A percentile compares a stretch with the other conserved stretches of the same genome.
These are phyloP conservation scores for Syncephalis plumigaleata DNA, from an alignment of 371 early-diverging fungal genomes.

Conservation along the genomic window DNA sequence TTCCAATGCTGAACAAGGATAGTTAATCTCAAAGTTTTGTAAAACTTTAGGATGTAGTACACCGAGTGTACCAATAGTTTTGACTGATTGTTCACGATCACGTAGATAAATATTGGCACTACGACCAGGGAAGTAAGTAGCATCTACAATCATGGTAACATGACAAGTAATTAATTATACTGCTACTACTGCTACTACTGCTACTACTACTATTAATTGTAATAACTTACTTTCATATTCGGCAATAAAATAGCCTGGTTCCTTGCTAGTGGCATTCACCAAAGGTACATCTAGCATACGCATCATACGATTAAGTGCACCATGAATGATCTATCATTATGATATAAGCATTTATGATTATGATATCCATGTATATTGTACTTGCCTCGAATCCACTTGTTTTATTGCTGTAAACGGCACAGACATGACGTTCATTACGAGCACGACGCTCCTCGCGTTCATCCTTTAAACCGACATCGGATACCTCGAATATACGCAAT, in stretches of 20 bases:
- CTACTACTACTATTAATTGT: conserved; percentile 18
- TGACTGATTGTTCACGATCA: conserved; percentile 20
- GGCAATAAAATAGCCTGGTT: conserved; percentile 62
- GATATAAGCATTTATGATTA: not conserved
- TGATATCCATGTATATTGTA: not conserved
- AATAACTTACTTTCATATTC: conserved; percentile 28
- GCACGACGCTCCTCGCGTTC: conserved; percentile 59
- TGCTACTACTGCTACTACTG: conserved; percentile 1
- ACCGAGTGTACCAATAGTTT: conserved; percentile 72
- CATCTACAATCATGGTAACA: conserved; percentile 32
- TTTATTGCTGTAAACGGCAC: conserved; percentile 77
- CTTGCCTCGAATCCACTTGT: conserved; percentile 80
- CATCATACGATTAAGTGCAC: conserved; percentile 84
- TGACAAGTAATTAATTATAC: not conserved
- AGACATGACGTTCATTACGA: conserved; percentile 82
- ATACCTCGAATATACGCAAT: conserved; percentile 93
- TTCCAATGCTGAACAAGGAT: conserved; percentile 85
- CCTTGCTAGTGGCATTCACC: conserved; percentile 18
- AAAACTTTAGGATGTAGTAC: conserved; percentile 88
- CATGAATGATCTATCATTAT: conserved; percentile 52
- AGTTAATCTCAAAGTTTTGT: conserved; percentile 63
- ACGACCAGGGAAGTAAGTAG: conserved; percentile 87
- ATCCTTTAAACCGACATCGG: conserved; percentile 90
- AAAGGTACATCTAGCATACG: conserved; percentile 43
- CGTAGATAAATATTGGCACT: conserved; percentile 67